Conservation (phyloP, 2,329 filamentous ascomycete species). For the Pezizomycotina sp. region DNA sequence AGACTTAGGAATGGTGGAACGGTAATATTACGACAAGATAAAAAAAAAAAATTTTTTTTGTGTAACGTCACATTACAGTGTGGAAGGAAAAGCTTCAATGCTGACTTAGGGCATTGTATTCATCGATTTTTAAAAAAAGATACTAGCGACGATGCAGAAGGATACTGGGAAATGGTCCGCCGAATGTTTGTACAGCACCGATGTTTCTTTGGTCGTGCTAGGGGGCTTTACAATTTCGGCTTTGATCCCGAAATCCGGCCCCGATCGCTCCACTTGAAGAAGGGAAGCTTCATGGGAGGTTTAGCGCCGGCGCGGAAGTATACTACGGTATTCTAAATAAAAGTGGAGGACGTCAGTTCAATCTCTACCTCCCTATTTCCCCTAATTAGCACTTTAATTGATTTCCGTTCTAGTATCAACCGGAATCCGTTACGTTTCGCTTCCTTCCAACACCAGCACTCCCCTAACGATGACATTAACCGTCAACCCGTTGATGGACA, state of each 20-base stretch:
- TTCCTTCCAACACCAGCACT: slow-evolving; percentile 64
- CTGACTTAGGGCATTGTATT: neutral
- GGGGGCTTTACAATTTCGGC: slow-evolving; percentile 90
- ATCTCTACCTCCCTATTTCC: neutral
- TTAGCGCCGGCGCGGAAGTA: slow-evolving; percentile 79
- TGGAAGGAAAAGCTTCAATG: slow-evolving; percentile 9
- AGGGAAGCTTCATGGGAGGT: slow-evolving; percentile 57
- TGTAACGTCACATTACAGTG: slow-evolving; percentile 31
- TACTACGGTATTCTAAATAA: slow-evolving; percentile 96
- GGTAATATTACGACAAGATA: too few relatives aligned
- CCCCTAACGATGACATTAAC: slow-evolving; percentile 89
- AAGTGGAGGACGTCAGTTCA: slow-evolving; percentile 46
- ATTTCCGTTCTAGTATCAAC: slow-evolving; percentile 47
- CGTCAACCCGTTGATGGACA: slow-evolving; percentile 84
- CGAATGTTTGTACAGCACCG: slow-evolving; percentile 81
- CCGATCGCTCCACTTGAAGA: slow-evolving; percentile 27
- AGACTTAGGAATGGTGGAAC: slow-evolving; percentile 60
- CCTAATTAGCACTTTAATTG: neutral
- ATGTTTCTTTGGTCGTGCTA: slow-evolving; percentile 75
- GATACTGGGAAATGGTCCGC: slow-evolving; percentile 75
- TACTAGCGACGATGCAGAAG: slow-evolving; percentile 50
- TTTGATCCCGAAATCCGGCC: slow-evolving; percentile 39
- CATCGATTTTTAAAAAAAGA: slow-evolving; percentile 9
- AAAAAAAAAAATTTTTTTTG: too few relatives aligned
- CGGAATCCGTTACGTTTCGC: slow-evolving; percentile 73